phyloP scores from a whole-genome alignment of 306 rosid species.

The Neltuma alba region DNA sequence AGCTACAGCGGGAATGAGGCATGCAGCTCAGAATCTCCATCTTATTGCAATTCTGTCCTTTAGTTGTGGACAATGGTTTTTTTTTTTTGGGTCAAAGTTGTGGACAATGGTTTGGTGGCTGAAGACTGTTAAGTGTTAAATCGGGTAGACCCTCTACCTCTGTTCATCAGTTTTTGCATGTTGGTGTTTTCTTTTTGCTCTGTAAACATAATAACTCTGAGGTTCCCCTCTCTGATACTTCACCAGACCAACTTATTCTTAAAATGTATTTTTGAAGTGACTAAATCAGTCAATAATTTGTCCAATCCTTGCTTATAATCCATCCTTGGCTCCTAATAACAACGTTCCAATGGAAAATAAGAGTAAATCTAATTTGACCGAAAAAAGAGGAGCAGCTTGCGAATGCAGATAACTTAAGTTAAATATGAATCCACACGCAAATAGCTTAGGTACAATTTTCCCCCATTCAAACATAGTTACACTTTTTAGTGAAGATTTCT shows the following conservation, averaged over 20 bases:
- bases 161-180: neutral
- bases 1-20: neutral
- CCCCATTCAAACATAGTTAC: neutral
- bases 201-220: neutral
- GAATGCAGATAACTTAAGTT: no score
- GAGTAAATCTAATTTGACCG: neutral
- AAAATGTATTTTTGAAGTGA: neutral
- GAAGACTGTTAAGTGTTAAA: constrained; percentile 1
- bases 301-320: neutral
- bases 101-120: neutral
- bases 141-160: neutral
- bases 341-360: neutral
- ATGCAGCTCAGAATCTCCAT: neutral
- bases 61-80: neutral
- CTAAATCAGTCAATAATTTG: neutral
- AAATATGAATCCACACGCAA: neutral
- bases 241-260: neutral
- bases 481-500: neutral
- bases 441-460: neutral
- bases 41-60: neutral
- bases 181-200: neutral
- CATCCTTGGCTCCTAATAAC: neutral
- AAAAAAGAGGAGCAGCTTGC: no score
- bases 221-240: neutral
- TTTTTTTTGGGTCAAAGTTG: no score